phyloP scores from a whole-genome alignment of 2,329 filamentous ascomycete species.

The Fusarium tuaranense region DNA sequence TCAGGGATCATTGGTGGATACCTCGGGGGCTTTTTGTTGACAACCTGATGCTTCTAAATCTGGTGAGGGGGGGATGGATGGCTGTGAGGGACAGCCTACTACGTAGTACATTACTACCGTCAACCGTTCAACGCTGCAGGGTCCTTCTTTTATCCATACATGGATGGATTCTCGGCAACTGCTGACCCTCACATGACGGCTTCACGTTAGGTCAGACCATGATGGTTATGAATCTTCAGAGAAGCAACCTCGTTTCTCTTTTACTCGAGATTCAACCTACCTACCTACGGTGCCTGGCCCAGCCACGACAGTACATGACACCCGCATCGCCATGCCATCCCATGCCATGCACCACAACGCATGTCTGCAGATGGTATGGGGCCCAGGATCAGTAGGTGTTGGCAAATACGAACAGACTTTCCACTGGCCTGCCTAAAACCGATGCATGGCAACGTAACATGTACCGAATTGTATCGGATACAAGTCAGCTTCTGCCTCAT shows the following conservation, averaged over 20 bases:
- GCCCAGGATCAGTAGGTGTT: neutral
- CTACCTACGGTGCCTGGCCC: neutral
- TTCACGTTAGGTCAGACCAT: neutral
- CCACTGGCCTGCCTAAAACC: neutral
- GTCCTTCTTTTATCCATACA: neutral
- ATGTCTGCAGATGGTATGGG: neutral
- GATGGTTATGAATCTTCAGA: neutral
- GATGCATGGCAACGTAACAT: slow-evolving; percentile 2
- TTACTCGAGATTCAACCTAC: neutral
- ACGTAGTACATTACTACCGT: neutral
- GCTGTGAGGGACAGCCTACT: neutral
- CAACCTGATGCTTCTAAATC: neutral
- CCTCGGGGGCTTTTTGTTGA: neutral
- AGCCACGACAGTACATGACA: neutral
- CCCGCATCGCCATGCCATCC: neutral
- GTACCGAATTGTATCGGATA: slow-evolving; percentile 1
- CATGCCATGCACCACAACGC: neutral
- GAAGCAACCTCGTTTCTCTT: neutral
- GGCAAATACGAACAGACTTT: slow-evolving; percentile 1
- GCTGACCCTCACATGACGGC: neutral
- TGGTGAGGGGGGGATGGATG: neutral
- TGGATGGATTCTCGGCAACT: neutral
- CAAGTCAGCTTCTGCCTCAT: neutral
- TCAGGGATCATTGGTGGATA: slow-evolving; percentile 25
- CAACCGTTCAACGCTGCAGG: neutral